These are phyloP conservation scores for Colletotrichum lini DNA, from an alignment of 2,329 filamentous ascomycete genomes.

Conservation along the genomic window DNA sequence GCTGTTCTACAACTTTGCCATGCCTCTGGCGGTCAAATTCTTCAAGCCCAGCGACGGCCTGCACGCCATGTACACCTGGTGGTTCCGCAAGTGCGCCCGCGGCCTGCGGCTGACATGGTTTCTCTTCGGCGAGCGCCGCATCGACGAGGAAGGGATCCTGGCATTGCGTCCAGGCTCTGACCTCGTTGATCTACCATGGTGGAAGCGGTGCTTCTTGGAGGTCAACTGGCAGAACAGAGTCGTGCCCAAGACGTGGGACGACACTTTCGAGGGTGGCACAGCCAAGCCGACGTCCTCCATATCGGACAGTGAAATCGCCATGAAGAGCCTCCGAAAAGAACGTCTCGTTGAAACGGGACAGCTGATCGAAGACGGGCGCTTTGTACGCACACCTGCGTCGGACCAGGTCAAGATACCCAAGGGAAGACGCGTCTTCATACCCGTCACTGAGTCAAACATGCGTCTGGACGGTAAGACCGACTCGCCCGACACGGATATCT, in stretches of 20 bases:
- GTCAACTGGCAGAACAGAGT: constrained; percentile 59
- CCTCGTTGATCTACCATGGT: constrained; percentile 53
- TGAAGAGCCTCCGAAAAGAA: constrained; percentile 57
- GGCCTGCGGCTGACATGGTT: constrained; percentile 89
- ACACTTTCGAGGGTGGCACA: constrained; percentile 65
- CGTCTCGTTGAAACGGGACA: constrained; percentile 64
- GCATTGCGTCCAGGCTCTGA: constrained; percentile 58
- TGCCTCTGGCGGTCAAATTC: constrained; percentile 87
- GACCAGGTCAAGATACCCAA: constrained; percentile 96
- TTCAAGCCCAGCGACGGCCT: constrained; percentile 89
- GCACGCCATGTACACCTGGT: constrained; percentile 92
- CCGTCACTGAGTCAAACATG: constrained; percentile 78
- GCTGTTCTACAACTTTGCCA: constrained; percentile 96
- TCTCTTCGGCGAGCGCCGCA: constrained; percentile 85
- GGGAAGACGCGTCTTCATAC: constrained; percentile 83
- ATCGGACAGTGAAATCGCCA: constrained; percentile 53
- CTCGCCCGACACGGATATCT: constrained; percentile 64
- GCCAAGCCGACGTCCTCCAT: constrained; percentile 58
- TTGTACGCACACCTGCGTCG: constrained; percentile 92
- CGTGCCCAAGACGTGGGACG: constrained; percentile 70
- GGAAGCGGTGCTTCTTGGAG: constrained; percentile 63
- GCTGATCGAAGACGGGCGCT: constrained; percentile 80
- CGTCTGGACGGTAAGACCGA: constrained; percentile 75
- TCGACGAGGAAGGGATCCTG: constrained; percentile 85
- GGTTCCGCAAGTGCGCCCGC: constrained; percentile 90